Conservation (phyloP, 2,329 filamentous ascomycete genomes). For the Pyricularia sp. region DNA sequence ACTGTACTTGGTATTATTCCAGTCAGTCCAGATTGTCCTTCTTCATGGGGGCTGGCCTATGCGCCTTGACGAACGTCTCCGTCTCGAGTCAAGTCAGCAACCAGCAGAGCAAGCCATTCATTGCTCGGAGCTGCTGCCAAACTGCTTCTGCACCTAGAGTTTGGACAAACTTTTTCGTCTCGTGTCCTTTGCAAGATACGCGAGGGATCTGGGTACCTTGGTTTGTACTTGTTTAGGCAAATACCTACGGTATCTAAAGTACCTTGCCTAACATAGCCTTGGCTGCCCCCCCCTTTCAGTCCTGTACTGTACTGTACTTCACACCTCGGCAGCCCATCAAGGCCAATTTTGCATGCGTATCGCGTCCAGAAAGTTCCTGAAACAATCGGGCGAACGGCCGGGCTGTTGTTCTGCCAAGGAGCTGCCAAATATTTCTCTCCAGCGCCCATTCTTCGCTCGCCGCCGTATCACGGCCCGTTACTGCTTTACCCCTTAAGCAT, state of each 20-base stretch:
- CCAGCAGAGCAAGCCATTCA: background rate
- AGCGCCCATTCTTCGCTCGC: background rate
- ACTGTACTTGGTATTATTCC: no score
- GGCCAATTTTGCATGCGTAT: background rate
- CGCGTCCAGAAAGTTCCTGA: background rate
- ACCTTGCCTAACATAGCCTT: background rate
- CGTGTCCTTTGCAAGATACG: background rate
- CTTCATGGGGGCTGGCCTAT: background rate
- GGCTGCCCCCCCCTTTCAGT: background rate
- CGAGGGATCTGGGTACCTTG: background rate
- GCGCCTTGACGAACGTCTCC: background rate
- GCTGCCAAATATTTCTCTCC: background rate
- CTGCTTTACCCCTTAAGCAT: background rate
- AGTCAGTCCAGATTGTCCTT: background rate
- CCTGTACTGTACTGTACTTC: no score
- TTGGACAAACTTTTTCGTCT: background rate
- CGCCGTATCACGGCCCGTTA: background rate
- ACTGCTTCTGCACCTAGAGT: background rate
- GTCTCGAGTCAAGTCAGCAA: background rate
- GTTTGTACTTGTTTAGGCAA: background rate
- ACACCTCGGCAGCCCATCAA: background rate
- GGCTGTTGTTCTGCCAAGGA: background rate
- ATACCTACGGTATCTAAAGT: background rate
- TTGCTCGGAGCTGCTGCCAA: background rate
- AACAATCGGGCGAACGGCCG: background rate